Evolutionary conservation across 106 monocot species (phyloP).

Genomic region (Iris macrosiphon): DNA sequence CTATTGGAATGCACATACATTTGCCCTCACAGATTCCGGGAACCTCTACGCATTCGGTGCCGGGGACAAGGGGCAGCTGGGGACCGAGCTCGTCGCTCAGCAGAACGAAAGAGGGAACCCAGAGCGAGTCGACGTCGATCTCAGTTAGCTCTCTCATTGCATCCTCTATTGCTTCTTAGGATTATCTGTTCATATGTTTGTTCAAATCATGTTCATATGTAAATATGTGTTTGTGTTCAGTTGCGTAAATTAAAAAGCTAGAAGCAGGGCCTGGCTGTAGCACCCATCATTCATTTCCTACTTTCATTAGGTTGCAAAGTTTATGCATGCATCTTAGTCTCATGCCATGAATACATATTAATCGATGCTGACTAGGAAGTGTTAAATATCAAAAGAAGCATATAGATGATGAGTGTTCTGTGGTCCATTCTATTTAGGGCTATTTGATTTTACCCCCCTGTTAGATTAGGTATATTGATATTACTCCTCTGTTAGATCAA

Average conservation of each 20-base stretch:
- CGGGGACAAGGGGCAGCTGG: conserved; percentile 96
- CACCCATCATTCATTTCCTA: background rate
- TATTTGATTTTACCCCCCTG: background rate
- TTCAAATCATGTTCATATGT: conserved; percentile 27
- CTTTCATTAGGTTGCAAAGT: conserved; percentile 9
- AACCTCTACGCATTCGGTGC: conserved; percentile 88
- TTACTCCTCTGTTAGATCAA: background rate
- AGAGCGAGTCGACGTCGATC: conserved; percentile 75
- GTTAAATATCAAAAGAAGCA: background rate
- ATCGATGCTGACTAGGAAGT: background rate
- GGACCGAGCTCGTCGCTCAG: conserved; percentile 50
- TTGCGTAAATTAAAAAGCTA: conserved; percentile 11
- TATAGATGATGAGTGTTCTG: background rate
- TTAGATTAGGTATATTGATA: background rate
- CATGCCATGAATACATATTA: background rate
- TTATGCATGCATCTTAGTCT: conserved; percentile 5
- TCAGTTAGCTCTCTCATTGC: conserved; percentile 28
- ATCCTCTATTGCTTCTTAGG: background rate
- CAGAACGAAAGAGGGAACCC: conserved; percentile 72
- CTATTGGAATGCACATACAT: conserved; percentile 99
- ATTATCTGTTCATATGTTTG: conserved; percentile 7
- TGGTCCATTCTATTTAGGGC: background rate
- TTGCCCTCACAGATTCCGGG: conserved; percentile 85
- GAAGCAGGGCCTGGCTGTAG: background rate
- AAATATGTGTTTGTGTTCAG: conserved; percentile 26